phyloP scores from a whole-genome alignment of 2,329 filamentous ascomycete species.

The Lasiodiplodia gonubiensis region DNA sequence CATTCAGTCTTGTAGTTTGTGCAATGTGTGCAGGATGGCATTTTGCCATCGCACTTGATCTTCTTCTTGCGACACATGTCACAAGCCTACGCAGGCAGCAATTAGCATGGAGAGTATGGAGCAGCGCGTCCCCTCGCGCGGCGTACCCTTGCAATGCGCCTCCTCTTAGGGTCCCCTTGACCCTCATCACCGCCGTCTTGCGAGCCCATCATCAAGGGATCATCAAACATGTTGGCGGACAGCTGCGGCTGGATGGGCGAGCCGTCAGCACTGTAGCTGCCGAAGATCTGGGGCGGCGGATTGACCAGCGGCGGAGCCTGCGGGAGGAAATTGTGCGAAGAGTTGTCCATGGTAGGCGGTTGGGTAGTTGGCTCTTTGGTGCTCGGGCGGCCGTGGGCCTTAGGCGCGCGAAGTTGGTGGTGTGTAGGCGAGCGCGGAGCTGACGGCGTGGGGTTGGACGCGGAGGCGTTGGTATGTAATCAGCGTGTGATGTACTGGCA shows the following conservation, averaged over 20 bases:
- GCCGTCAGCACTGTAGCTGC: slow-evolving; percentile 43
- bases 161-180: slow-evolving; percentile 75
- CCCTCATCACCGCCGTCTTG: slow-evolving; percentile 54
- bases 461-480: slow-evolving; percentile 32
- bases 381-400: slow-evolving; percentile 1
- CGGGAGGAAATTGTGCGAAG: slow-evolving; percentile 34
- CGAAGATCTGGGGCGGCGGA: slow-evolving; percentile 48
- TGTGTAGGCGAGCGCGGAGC: slow-evolving; percentile 30
- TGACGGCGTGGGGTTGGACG: slow-evolving; percentile 29
- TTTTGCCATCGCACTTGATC: slow-evolving; percentile 97
- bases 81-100: slow-evolving; percentile 68
- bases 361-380: background rate
- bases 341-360: slow-evolving; percentile 40
- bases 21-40: slow-evolving; percentile 93
- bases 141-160: slow-evolving; percentile 84
- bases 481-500: slow-evolving; percentile 35
- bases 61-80: slow-evolving; percentile 97
- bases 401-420: slow-evolving; percentile 22
- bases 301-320: slow-evolving; percentile 45
- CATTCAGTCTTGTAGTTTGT: slow-evolving; percentile 98
- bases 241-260: slow-evolving; percentile 43
- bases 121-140: slow-evolving; percentile 28
- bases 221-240: slow-evolving; percentile 48
- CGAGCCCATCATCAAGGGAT: slow-evolving; percentile 40
- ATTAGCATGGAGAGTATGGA: slow-evolving; percentile 1